Evolutionary conservation across 805 yeast species (phyloP), one percentile per base, ranked within the genome.

Genomic region (Hanseniaspora vineae): DNA sequence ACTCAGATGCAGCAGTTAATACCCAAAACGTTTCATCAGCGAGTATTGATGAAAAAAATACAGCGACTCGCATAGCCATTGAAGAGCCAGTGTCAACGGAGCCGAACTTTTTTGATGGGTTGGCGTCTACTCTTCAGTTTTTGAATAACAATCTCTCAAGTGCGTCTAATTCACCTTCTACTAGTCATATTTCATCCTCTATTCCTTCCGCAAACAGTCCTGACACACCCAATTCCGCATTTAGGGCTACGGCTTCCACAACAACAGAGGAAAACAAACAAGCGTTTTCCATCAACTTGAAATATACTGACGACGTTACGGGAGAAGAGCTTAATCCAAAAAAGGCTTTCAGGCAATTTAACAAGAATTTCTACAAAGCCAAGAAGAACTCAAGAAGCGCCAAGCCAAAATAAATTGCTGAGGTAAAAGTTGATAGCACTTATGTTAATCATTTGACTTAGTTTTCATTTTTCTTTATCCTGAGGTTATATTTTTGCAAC

Each of bases 351-450:
- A 85, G 84, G 64, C 75, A 76, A 51, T 64, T 85, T 44, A 81
- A 92, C 2, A 89, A 82, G 52, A 76, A 78, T 52, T 86, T 84
- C 61, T 95, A 86, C 59, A 94, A 92, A 1, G 61, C 65, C 2
- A 59, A 56, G 45, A 59, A 62, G 35, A 62, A 58, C 45, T 50
- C 56, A 37, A 55, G 51, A 39, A 62, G 57, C 44, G 18, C 15
- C 15, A 14, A 14, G 12, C 14, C 14, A 13, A 33, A n/a, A 33
- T 33, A n/a, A 10, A 33, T 10, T 14, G 37, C 4, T 6, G 12
- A 14, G 11, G 37, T 14, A 10, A 10, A 4, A 6, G 6, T 33
- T 33, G 8, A 8, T 23, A 23, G 8, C 29, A 4, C 8, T 23
- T 23, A 23, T 23, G 8, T 23, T 23, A 8, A 23, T 23, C 6